Percentiles rank a stretch among this genome's conserved stretches.
Evolutionary conservation across 2,329 filamentous ascomycete genomes (phyloP).

Genomic region (Microdochium paspali): DNA sequence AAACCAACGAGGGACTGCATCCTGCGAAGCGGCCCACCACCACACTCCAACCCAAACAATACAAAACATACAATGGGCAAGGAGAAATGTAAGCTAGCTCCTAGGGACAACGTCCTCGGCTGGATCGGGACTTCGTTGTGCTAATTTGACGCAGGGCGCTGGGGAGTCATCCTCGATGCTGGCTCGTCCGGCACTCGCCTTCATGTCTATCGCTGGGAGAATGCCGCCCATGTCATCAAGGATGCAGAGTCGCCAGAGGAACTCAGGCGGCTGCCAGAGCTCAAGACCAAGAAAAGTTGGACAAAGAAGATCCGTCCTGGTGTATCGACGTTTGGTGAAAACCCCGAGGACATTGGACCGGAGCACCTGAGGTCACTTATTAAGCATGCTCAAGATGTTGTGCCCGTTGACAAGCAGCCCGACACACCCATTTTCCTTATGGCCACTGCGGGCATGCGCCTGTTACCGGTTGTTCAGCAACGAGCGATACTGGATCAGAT

Average conservation of each 20-base stretch:
- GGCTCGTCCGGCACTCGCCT: slow-evolving; percentile 94
- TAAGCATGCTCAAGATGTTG: slow-evolving; percentile 68
- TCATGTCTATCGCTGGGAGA: slow-evolving; percentile 90
- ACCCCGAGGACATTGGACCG: slow-evolving; percentile 64
- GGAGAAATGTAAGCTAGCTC: background rate
- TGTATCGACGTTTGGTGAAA: slow-evolving; percentile 80
- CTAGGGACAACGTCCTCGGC: background rate
- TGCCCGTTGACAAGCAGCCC: slow-evolving; percentile 66
- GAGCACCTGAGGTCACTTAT: slow-evolving; percentile 75
- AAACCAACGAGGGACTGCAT: no score
- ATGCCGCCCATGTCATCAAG: slow-evolving; percentile 57
- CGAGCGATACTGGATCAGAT: slow-evolving; percentile 64
- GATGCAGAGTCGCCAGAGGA: slow-evolving; percentile 45
- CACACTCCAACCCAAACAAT: background rate
- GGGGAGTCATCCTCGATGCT: slow-evolving; percentile 94
- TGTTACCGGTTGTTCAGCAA: slow-evolving; percentile 68
- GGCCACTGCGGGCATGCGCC: slow-evolving; percentile 89
- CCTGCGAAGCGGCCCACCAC: background rate
- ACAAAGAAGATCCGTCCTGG: slow-evolving; percentile 92
- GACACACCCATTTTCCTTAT: slow-evolving; percentile 92
- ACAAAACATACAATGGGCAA: background rate
- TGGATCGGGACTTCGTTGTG: background rate
- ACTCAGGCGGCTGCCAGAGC: slow-evolving; percentile 61
- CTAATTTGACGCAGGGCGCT: slow-evolving; percentile 41
- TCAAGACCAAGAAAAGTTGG: slow-evolving; percentile 79